phyloP scores from a whole-genome alignment of 352 stramenopile genomes.

The Globisporangium uncinulatum region DNA sequence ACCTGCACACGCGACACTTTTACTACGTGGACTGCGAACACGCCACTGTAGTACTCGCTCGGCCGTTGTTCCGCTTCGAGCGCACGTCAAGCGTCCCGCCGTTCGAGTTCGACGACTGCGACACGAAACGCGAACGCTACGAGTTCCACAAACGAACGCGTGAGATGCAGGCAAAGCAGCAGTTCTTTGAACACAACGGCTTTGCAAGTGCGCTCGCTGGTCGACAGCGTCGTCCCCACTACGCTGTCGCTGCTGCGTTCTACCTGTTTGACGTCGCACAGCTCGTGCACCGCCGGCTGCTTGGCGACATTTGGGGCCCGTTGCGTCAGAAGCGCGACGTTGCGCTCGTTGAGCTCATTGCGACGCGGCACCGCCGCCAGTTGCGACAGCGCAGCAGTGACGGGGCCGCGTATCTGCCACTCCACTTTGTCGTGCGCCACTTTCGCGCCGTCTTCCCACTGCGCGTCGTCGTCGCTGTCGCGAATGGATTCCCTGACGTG shows the following conservation, averaged over 20 bases:
- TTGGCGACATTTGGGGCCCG: conserved; percentile 44
- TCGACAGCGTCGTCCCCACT: conserved; percentile 3
- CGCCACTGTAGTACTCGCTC: conserved; percentile 29
- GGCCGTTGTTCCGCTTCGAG: conserved; percentile 29
- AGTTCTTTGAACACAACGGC: conserved; percentile 26
- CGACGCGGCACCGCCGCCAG: conserved; percentile 38
- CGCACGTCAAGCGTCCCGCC: conserved; percentile 24
- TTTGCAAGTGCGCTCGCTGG: neutral
- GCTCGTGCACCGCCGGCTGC: conserved; percentile 33
- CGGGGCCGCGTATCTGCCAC: conserved; percentile 30
- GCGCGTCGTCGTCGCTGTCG: conserved; percentile 30
- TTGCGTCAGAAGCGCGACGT: conserved; percentile 26
- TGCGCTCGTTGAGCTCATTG: conserved; percentile 44
- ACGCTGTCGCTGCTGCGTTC: conserved; percentile 33
- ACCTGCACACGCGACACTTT: conserved; percentile 38
- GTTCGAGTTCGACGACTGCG: conserved; percentile 42
- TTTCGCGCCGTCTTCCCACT: conserved; percentile 16
- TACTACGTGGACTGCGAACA: conserved; percentile 52
- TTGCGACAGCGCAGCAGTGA: conserved; percentile 42
- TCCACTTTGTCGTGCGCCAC: conserved; percentile 54
- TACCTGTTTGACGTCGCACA: conserved; percentile 35
- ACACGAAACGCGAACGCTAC: conserved; percentile 33
- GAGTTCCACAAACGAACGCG: conserved; percentile 32
- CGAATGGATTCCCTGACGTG: conserved; percentile 31
- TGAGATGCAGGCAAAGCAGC: conserved; percentile 36